phyloP scores from a whole-genome alignment of 495 filamentous ascomycete species.

The Aspergillus diversus region DNA sequence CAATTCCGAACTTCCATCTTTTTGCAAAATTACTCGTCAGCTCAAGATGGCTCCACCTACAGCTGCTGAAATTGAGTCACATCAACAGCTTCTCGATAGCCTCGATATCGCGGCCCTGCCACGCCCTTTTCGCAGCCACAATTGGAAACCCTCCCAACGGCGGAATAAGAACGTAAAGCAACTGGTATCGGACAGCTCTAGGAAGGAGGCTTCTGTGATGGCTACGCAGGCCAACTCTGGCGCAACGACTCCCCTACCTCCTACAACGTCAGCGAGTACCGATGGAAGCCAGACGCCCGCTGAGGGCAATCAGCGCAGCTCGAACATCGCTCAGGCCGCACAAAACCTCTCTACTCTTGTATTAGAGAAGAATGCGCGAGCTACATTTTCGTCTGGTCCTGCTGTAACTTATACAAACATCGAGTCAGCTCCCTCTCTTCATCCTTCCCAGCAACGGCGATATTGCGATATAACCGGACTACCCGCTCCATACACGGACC shows the following conservation, averaged over 20 bases:
- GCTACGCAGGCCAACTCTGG: constrained; percentile 83
- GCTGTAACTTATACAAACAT: constrained; percentile 93
- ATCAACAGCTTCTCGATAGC: constrained; percentile 71
- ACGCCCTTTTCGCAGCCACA: constrained; percentile 83
- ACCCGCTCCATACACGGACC: constrained; percentile 85
- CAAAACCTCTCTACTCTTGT: constrained; percentile 84
- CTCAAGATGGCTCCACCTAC: constrained; percentile 50
- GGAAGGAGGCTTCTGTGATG: constrained; percentile 79
- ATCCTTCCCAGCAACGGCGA: constrained; percentile 70
- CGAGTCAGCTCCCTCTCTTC: constrained; percentile 82
- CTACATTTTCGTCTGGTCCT: constrained; percentile 56
- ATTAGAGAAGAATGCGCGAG: constrained; percentile 69
- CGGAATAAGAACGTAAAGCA: constrained; percentile 99
- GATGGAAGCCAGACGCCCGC: constrained; percentile 61
- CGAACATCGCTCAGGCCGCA: constrained; percentile 81
- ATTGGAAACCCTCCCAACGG: constrained; percentile 89
- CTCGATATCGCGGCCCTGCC: constrained; percentile 83
- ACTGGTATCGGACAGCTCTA: constrained; percentile 85
- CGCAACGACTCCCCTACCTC: constrained; percentile 68
- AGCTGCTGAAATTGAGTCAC: constrained; percentile 50
- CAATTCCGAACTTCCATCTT: neutral
- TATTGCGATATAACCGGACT: constrained; percentile 97
- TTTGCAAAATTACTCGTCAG: neutral
- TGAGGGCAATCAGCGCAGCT: constrained; percentile 52
- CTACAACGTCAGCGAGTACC: constrained; percentile 53